Base-by-base conservation (phyloP, 768 basidiomycete species). In the Lyophyllum atratum region DNA sequence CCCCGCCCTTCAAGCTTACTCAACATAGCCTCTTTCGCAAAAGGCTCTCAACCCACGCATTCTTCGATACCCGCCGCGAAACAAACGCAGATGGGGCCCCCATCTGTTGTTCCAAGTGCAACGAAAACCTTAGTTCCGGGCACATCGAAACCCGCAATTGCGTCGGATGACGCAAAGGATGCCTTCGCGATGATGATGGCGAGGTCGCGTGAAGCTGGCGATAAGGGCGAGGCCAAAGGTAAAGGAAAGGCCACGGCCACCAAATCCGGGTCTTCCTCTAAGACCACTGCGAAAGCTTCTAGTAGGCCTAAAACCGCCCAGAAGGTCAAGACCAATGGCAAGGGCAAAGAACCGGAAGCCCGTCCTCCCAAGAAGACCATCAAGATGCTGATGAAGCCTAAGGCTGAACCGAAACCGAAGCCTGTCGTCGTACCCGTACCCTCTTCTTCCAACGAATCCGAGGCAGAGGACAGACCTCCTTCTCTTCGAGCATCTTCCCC, bases 151-250 rank as follows among this genome's bases (percentile, higher is more conserved):
- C 56, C 56, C 29, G 45, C 55, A 12, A 44, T 51, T n/a, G 24
- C 55, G 15, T 40, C 58, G 7, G 61, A 64, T 17, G 61, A 59
- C 17, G 45, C 21, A 34, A 46, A 12, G 51, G 65, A 78, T 58
- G 74, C 73, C n/a, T 76, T 75, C 43, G 54, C 52, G 1, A 1
- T 73, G 12, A 53, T 78, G 54, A 76, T 78, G 75, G 66, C 60
- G 6, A 63, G 60, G 28, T 59, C 62, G 14, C 61, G 59, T 19
- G 61, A 63, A 56, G 56, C 54, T 48, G 64, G 65, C 44, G 54
- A 52, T 17, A 26, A 24, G 19, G 60, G 63, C 12, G 66, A 68
- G 43, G 66, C 63, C 10, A 72, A 71, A 53, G 64, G 53, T 44
- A 71, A 67, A 55, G 62, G 52, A 33, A 64, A 48, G 53, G 44